Evolutionary conservation across 108 stramenopile genomes (phyloP), one percentile per base, ranked within the genome.

Genomic region (Cyclotella kingstonii): DNA sequence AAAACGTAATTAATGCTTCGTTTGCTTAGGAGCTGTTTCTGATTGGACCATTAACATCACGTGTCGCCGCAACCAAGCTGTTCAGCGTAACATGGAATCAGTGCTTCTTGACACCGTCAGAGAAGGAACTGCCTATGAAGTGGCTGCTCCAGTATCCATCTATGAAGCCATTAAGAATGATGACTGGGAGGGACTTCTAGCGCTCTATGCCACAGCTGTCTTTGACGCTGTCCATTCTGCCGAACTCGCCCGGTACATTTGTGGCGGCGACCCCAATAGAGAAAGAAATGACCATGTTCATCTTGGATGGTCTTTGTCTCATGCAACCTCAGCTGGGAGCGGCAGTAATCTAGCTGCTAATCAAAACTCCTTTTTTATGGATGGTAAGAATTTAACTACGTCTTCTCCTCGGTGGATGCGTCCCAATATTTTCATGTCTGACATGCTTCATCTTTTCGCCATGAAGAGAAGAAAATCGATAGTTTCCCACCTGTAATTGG

Each of bases 141-240:
- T n/a, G n/a, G n/a, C n/a, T n/a, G n/a, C n/a, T 27, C 40, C 38
- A n/a, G n/a, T n/a, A n/a, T 57, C 70, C 46, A 66, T 74, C 59
- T 87, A 81, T 60, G 79, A 81, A 38, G 74, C 81, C 22, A 80
- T 84, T 15, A 72, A 64, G 29, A 54, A 61, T 22, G 65, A 80
- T 19, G 77, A 87, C 69, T 80, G 73, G 56, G 79, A 84, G 30
- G 71, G 73, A 14, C 36, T 87, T 25, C 39, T 81, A 9, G 56
- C 81, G 35, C 30, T 82, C 27, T 87, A 81, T 52, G 83, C 83
- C 70, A 38, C 47, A 54, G 48, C 64, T 55, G 54, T 60, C 60
- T 50, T 42, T 68, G 59, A 60, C 54, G 31, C 71, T 39, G 66
- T 63, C 29, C 57, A 47, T 54, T 52, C 63, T 27, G 63, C 45